Evolutionary conservation across 768 basidiomycete species (phyloP), one percentile per base, ranked within the genome.

Genomic region (Hygrophoropsis aurantiaca): DNA sequence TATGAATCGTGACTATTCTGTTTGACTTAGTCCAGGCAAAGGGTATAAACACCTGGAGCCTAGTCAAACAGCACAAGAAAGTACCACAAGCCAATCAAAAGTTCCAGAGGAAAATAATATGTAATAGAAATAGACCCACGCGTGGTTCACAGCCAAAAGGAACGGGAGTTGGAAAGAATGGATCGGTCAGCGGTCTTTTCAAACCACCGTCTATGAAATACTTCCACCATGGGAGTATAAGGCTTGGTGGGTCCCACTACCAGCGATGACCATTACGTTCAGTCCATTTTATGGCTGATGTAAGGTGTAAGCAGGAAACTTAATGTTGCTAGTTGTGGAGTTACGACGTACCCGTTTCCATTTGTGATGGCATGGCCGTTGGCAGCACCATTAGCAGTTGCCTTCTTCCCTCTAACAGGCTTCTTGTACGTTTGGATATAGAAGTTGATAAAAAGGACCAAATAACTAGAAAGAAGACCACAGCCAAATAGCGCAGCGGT

Each of bases 371-470:
- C 66, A 46, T 70, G 69, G 44, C 79, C 79, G 40, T 78, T 76
- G 8, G 68, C 61, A 44, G 62, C 54, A 26, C 69, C 70, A 62
- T 78, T 78, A 8, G 66, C 55, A 45, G 53, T 40, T 8, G 49
- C 19, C 16, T 49, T 58, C 60, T 53, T 60, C 24, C 67, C 68
- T 57, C 74, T 69, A 38, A 48, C 64, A 26, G 85, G 79, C 63
- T 83, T 84, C 73, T 83, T 83, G 74, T 90, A 90, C 23, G 88
- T 90, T 65, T 85, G 81, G 60, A 91, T 77, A 71, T 93, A 93
- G 71, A 93, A 93, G 67, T 92, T 90, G 77, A 98, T 91, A 78
- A 99, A 98, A 49, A 99, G 81, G 58, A 84, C 80, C 44, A 99
- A 83, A 71, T 97, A 98, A 59, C 81, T 87, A 21, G 91, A 88